phyloP scores from a whole-genome alignment of 2,329 filamentous ascomycete species.

The Sclerotinia nivalis region DNA sequence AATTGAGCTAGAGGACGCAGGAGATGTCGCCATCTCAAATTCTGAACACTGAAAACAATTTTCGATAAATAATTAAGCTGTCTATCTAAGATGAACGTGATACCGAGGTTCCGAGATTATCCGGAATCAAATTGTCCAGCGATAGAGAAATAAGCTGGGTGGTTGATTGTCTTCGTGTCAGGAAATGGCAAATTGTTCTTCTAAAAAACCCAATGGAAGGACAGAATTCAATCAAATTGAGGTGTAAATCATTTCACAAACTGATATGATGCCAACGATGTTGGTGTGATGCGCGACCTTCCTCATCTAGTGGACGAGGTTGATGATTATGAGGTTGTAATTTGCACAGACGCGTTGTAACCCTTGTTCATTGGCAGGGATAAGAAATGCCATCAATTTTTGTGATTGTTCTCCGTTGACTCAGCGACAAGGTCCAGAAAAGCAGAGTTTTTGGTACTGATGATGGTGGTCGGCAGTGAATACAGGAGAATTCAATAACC shows the following conservation, averaged over 20 bases:
- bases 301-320: slow-evolving; percentile 2
- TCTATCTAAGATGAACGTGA: slow-evolving; percentile 5
- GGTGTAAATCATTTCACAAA: background rate
- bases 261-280: background rate
- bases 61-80: background rate
- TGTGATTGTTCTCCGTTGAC: background rate
- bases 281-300: slow-evolving; percentile 21
- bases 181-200: background rate
- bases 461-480: background rate
- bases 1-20: background rate
- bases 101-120: slow-evolving; percentile 19
- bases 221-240: background rate
- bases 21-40: slow-evolving; percentile 13
- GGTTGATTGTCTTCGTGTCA: background rate
- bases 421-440: background rate
- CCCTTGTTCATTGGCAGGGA: background rate
- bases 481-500: background rate
- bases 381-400: background rate
- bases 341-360: slow-evolving; percentile 7
- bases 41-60: background rate
- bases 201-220: background rate
- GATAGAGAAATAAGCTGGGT: background rate
- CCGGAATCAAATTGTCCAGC: background rate
- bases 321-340: slow-evolving; percentile 1
- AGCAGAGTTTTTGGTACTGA: background rate